Evolutionary conservation across 2,329 filamentous ascomycete genomes (phyloP), one percentile per base, ranked within the genome.

Genomic region (Zasmidium citrigriseum): DNA sequence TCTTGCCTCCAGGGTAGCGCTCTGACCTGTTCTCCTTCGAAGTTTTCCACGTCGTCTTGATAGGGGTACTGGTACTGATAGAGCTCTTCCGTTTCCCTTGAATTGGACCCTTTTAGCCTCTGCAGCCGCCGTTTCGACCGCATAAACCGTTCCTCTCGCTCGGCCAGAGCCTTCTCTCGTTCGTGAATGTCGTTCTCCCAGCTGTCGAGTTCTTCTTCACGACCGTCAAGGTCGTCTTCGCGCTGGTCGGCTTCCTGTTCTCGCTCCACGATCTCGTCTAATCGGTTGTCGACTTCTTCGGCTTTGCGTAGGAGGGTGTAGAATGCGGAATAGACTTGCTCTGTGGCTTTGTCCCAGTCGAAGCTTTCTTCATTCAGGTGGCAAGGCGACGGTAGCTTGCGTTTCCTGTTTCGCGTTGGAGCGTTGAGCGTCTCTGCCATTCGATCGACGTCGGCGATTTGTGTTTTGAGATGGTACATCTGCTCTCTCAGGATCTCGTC

Each of bases 341-440:
- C 54, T 27, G 54, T 51, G 23, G 54, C 47, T 44, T 57, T 57
- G 21, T 57, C 54, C 47, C 45, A 46, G 41, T 57, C 54, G 29
- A 50, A 55, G 29, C n/a, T 44, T 22, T 55, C 45, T 45, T 55
- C 53, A 9, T 55, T 34, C 10, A 11, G 16, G 9, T 11, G 18
- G 25, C 20, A 48, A 7, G 18, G 25, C 20, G 52, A 11, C 12
- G 49, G 23, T 23, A 27, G 23, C 11, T 18, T 46, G 38, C 14
- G 3, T 44, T 25, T n/a, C 29, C 14, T 23, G 16, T 34, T 27
- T 29, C n/a, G 24, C 25, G 11, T 7, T 12, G 49, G 16, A 3
- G 25, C n/a, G 25, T 25, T 22, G 7, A 54, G n/a, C 18, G 46
- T 55, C 21, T 49, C 20, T 1, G 29, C 29, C 11, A 55, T 46